Conservation (phyloP, 768 basidiomycete species). For the Lactarius pseudohatsudake region DNA sequence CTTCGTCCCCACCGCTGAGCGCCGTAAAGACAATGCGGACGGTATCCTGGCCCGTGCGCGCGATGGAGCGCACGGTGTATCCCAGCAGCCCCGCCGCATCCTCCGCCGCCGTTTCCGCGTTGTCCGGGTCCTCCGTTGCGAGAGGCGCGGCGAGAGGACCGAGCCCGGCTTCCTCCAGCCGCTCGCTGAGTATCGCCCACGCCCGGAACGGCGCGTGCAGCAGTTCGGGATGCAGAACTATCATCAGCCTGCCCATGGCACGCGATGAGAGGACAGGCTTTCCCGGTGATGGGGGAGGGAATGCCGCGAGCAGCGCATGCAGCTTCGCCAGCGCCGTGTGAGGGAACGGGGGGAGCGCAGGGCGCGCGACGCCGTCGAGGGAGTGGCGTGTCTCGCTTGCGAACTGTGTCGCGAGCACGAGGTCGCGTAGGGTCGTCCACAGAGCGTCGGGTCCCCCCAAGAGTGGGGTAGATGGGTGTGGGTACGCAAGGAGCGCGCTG, state of each 20-base stretch:
- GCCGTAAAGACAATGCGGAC: conserved; percentile 46
- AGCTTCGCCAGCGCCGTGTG: conserved; percentile 62
- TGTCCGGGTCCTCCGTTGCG: conserved; percentile 39
- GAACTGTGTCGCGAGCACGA: conserved; percentile 62
- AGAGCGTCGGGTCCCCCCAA: conserved; percentile 28
- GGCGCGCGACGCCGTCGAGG: conserved; percentile 53
- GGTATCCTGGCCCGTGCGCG: conserved; percentile 42
- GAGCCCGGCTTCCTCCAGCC: conserved; percentile 53
- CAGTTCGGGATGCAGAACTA: conserved; percentile 60
- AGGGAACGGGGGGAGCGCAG: conserved; percentile 59
- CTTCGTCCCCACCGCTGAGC: conserved; percentile 33
- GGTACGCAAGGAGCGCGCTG: conserved; percentile 49
- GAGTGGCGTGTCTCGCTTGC: conserved; percentile 58
- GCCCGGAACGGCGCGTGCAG: conserved; percentile 56
- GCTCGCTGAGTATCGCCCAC: conserved; percentile 60
- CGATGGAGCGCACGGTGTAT: conserved; percentile 45
- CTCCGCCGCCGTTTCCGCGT: conserved; percentile 35
- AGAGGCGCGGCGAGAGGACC: conserved; percentile 52
- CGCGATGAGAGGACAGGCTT: conserved; percentile 37
- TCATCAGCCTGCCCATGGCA: conserved; percentile 53
- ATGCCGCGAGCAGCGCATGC: conserved; percentile 43
- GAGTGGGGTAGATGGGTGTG: conserved; percentile 18
- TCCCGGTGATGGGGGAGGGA: conserved; percentile 48
- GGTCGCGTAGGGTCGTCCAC: conserved; percentile 48
- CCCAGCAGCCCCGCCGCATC: conserved; percentile 47